A percentile compares a stretch with the other conserved stretches of the same genome.
Conservation (phyloP, 495 filamentous ascomycete genomes). For the Cryomyces minteri region DNA sequence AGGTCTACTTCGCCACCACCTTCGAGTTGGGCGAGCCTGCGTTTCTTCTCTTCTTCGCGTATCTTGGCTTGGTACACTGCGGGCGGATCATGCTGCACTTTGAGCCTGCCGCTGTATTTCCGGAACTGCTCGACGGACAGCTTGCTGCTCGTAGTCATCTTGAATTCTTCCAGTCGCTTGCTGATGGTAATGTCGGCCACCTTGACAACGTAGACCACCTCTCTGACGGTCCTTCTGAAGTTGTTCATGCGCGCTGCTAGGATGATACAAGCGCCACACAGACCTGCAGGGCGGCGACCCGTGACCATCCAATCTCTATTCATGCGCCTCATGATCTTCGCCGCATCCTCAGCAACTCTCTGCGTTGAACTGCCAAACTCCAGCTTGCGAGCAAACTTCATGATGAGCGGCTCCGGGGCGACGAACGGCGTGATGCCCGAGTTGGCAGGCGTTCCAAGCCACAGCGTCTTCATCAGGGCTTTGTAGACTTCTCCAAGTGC, state of each 20-base stretch:
- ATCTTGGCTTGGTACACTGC: constrained; percentile 48
- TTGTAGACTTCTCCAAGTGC: constrained; percentile 74
- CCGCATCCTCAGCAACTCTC: constrained; percentile 70
- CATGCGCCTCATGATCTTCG: constrained; percentile 78
- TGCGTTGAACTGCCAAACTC: constrained; percentile 66
- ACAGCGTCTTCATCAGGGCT: constrained; percentile 47
- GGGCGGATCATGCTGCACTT: constrained; percentile 54
- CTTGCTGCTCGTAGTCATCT: constrained; percentile 54
- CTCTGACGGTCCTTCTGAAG: constrained; percentile 74
- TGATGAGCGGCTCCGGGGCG: constrained; percentile 63
- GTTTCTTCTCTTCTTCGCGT: constrained; percentile 23
- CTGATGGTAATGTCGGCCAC: constrained; percentile 81
- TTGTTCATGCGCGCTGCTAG: constrained; percentile 95
- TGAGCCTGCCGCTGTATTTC: constrained; percentile 32
- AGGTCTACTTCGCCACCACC: not conserved
- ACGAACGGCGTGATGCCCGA: constrained; percentile 38
- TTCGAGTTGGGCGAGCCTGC: constrained; percentile 7
- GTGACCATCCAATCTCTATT: constrained; percentile 88
- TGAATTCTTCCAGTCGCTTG: constrained; percentile 79
- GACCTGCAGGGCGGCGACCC: constrained; percentile 79
- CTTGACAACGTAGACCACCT: constrained; percentile 92
- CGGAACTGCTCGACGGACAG: constrained; percentile 81
- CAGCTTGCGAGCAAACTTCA: constrained; percentile 70
- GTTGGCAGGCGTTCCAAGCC: constrained; percentile 27
- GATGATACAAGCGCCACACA: constrained; percentile 86